Evolutionary conservation across 2,329 filamentous ascomycete species (phyloP).

Genomic region (Emmonsiellopsis sp.): DNA sequence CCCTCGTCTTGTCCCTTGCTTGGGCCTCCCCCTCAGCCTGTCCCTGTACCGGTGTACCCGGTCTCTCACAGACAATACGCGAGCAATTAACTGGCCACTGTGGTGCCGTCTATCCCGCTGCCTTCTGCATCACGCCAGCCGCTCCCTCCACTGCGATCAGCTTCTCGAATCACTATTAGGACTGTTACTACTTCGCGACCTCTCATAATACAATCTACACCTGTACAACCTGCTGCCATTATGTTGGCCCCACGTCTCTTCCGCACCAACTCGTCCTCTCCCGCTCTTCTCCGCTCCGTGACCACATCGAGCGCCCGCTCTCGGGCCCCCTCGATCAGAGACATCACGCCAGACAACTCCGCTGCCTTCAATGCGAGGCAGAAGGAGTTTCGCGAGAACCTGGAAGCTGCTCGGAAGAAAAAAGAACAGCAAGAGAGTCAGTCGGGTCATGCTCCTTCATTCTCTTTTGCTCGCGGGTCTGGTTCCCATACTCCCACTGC

Average conservation of each 20-base stretch:
- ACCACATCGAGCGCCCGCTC: conserved; percentile 42
- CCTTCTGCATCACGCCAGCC: too few species aligned
- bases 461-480: conserved; percentile 19
- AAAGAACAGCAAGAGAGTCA: conserved; percentile 79
- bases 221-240: conserved; percentile 10
- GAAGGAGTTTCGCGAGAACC: conserved; percentile 73
- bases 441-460: conserved; percentile 41
- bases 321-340: conserved; percentile 67
- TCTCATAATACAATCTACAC: background rate
- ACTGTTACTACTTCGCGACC: too few species aligned
- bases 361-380: conserved; percentile 73
- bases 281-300: conserved; percentile 41
- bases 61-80: too few species aligned
- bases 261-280: conserved; percentile 34
- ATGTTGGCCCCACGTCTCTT: conserved; percentile 41
- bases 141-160: too few species aligned
- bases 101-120: too few species aligned
- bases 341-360: conserved; percentile 66
- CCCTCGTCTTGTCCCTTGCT: background rate
- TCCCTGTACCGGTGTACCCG: too few species aligned
- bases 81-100: too few species aligned
- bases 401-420: conserved; percentile 64
- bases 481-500: conserved; percentile 30
- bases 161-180: too few species aligned
- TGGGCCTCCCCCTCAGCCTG: too few species aligned